Evolutionary conservation across 345 rosid genomes (phyloP), one percentile per base, ranked within the genome.

Genomic region (Psidium friedrichsthalianum): DNA sequence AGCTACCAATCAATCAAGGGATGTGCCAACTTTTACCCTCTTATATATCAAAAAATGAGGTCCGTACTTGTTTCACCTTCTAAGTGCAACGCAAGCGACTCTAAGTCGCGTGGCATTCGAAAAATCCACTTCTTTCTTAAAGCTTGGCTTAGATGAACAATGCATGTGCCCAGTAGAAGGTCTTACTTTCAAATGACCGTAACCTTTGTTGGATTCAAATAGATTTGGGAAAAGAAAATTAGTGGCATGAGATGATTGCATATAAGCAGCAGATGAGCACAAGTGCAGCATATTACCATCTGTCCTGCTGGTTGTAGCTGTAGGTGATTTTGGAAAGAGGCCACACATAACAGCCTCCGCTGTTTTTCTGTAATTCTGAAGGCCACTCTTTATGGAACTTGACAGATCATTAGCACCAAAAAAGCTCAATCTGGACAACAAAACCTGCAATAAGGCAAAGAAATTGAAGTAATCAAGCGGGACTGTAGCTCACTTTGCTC

Each of bases 311-410:
- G 56, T 40, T 61, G 99, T 98, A 59, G 97, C 98, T 9, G 97
- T 93, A 4, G 99, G 99, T 85, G 99, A 98, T 36, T 93, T 90
- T 22, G 98, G 96, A 82, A 98, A 64, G 86, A 98, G 94, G 32
- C 97, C 93, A 36, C 99, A 98, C 97, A 98, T 96, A 69, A 96
- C 98, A 88, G 95, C 95, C 89, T 94, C 98, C 6, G 99, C 99
- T 64, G 99, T 94, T 83, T 92, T 88, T 85, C 92, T 92, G 86
- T 98, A 98, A 85, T 57, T 90, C 85, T 69, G 86, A 83, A 98
- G 98, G 84, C 91, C 93, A 85, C 91, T 90, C 88, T 88, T 93
- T 53, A 87, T 93, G 27, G 96, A 89, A 83, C 86, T 85, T 47
- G 92, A 86, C 83, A 89, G 85, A 74, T 89, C 98, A 56, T 96